Conservation (phyloP, 2,329 filamentous ascomycete species). For the Fusarium fujikuroi region DNA sequence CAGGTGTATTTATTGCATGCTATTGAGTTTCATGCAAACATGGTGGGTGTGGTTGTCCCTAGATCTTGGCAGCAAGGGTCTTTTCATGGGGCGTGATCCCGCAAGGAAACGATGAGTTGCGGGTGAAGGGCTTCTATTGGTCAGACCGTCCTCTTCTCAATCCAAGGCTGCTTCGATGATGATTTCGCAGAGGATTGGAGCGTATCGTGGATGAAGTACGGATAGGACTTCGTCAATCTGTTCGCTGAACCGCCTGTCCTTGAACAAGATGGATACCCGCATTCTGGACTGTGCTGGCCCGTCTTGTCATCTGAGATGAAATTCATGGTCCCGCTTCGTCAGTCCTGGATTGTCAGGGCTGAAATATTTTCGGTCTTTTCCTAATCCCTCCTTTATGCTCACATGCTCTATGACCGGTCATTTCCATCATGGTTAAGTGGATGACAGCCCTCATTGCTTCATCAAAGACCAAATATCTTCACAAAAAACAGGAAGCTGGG, state of each 20-base stretch:
- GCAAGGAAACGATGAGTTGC: conserved; percentile 5
- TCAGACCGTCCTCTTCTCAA: conserved; percentile 21
- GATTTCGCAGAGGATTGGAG: conserved; percentile 19
- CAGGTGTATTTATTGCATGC: conserved; percentile 10
- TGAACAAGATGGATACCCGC: not conserved
- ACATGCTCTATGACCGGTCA: not conserved
- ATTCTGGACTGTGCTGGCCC: not conserved
- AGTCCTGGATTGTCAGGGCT: conserved; percentile 36
- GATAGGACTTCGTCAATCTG: conserved; percentile 6
- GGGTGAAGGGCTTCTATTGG: conserved; percentile 24
- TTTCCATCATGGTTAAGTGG: not conserved
- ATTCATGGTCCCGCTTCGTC: conserved; percentile 8
- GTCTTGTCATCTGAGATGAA: not conserved
- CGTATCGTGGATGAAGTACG: not conserved
- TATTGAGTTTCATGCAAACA: not conserved
- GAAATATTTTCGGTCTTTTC: conserved; percentile 7
- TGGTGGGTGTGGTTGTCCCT: conserved; percentile 33
- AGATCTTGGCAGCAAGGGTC: conserved; percentile 31
- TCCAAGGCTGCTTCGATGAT: conserved; percentile 26
- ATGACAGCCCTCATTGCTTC: not conserved
- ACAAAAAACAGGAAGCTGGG: not conserved
- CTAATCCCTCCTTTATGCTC: conserved; percentile 13
- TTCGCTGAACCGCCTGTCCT: conserved; percentile 12
- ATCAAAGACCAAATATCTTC: not conserved
- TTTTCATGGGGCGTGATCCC: conserved; percentile 1